phyloP scores from a whole-genome alignment of 2,329 filamentous ascomycete species.

The Penicillium verrucosum region DNA sequence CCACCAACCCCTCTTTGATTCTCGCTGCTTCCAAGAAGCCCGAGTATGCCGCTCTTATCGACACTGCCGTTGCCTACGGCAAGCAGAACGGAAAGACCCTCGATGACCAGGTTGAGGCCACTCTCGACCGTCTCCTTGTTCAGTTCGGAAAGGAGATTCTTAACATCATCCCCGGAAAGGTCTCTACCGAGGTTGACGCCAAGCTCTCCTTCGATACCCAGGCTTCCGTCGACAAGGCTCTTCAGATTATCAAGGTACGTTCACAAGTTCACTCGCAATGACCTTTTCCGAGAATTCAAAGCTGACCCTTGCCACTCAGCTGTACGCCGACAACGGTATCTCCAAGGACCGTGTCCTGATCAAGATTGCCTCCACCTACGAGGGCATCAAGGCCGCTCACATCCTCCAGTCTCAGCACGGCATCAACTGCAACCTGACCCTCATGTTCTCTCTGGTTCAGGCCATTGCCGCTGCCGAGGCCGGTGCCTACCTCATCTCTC shows the following conservation, averaged over 20 bases:
- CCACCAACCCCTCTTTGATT: conserved; percentile 98
- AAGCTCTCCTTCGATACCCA: conserved; percentile 93
- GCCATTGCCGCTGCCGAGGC: conserved; percentile 96
- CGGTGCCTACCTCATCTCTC: conserved; percentile 93
- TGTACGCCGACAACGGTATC: conserved; percentile 91
- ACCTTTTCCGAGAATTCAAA: neutral
- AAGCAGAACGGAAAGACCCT: conserved; percentile 67
- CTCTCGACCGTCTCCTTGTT: conserved; percentile 90
- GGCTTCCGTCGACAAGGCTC: conserved; percentile 88
- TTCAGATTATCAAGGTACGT: conserved; percentile 87
- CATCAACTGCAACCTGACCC: conserved; percentile 97
- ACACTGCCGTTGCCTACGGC: conserved; percentile 77
- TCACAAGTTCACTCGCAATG: neutral
- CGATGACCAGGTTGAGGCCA: conserved; percentile 81
- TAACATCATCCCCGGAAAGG: conserved; percentile 94
- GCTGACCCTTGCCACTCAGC: conserved; percentile 52
- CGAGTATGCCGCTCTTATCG: conserved; percentile 91
- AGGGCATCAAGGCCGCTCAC: conserved; percentile 98
- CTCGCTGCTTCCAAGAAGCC: conserved; percentile 97
- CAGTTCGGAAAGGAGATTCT: conserved; percentile 98
- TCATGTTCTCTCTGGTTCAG: conserved; percentile 96
- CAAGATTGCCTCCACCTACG: conserved; percentile 99
- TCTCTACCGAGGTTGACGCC: conserved; percentile 98
- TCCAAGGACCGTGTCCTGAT: conserved; percentile 92
- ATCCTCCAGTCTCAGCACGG: conserved; percentile 93